A percentile compares a stretch with the other conserved stretches of the same genome.
These are phyloP conservation scores for Plasmodium cynomolgi DNA, from an alignment of 169 alveolate genomes.

Conservation along the genomic window DNA sequence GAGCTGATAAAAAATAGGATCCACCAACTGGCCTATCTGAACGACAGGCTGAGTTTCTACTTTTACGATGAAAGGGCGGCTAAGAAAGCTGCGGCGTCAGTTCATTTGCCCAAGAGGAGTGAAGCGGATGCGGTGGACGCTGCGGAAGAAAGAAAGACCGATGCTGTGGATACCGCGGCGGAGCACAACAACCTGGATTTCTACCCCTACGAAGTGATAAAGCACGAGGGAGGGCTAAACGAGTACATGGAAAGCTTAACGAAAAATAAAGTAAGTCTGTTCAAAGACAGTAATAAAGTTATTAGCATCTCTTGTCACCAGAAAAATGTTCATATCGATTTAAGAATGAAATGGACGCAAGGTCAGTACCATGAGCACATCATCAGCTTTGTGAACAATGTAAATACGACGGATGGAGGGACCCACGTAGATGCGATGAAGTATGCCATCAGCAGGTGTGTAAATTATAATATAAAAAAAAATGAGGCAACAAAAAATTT, in stretches of 20 bases:
- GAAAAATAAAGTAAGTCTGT: constrained; percentile 39
- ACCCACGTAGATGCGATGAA: constrained; percentile 88
- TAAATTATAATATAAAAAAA: constrained; percentile 22
- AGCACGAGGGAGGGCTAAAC: constrained; percentile 67
- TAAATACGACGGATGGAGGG: constrained; percentile 86
- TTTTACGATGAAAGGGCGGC: constrained; percentile 70
- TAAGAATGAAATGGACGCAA: constrained; percentile 77
- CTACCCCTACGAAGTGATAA: constrained; percentile 57
- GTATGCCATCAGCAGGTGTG: constrained; percentile 81
- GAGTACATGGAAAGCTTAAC: constrained; percentile 62
- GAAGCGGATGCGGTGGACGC: neutral
- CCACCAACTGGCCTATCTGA: constrained; percentile 73
- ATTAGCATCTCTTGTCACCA: constrained; percentile 58
- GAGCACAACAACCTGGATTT: constrained; percentile 7
- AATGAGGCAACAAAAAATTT: constrained; percentile 56
- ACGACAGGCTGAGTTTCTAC: constrained; percentile 49
- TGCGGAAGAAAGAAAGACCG: neutral
- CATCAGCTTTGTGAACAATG: constrained; percentile 85
- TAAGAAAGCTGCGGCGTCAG: neutral
- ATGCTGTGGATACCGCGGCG: neutral
- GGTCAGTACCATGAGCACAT: constrained; percentile 80
- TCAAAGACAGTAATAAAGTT: constrained; percentile 48
- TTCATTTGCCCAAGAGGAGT: neutral
- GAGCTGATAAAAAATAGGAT: constrained; percentile 52
- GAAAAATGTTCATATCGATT: constrained; percentile 62